phyloP scores from a whole-genome alignment of 1,139 yeast species.

The Hansenula anomala region DNA sequence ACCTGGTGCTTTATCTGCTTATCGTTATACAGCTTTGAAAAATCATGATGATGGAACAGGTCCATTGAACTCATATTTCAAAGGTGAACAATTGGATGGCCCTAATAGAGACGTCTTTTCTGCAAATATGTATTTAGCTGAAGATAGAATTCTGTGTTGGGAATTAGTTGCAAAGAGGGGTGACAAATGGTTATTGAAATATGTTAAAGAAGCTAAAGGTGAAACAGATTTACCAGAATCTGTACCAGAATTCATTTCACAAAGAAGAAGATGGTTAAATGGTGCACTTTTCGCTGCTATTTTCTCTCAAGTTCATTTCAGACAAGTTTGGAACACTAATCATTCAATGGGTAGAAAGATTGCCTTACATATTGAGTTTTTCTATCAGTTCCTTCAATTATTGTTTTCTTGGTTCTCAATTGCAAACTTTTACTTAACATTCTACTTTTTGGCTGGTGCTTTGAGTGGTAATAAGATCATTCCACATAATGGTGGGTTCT shows the following conservation, averaged over 20 bases:
- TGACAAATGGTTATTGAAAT: conserved; percentile 89
- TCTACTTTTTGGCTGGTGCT: conserved; percentile 90
- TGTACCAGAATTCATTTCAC: conserved; percentile 86
- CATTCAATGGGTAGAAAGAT: conserved; percentile 75
- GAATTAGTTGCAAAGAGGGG: conserved; percentile 85
- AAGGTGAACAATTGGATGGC: conserved; percentile 73
- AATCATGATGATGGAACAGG: conserved; percentile 91
- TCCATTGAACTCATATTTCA: conserved; percentile 81
- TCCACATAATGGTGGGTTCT: conserved; percentile 68
- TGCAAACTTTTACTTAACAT: conserved; percentile 85
- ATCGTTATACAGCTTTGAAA: conserved; percentile 80
- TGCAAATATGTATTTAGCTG: conserved; percentile 96
- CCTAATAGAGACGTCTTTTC: conserved; percentile 74
- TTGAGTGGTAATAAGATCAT: conserved; percentile 48
- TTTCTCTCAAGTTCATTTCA: conserved; percentile 75
- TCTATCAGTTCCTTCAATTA: conserved; percentile 73
- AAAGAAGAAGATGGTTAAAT: conserved; percentile 96
- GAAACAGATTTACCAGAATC: conserved; percentile 97
- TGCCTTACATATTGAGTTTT: conserved; percentile 76
- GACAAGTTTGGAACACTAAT: conserved; percentile 80
- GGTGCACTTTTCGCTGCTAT: conserved; percentile 97
- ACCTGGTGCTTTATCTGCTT: conserved; percentile 96
- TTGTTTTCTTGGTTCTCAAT: conserved; percentile 86
- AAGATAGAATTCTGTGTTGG: conserved; percentile 96
- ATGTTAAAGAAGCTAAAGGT: conserved; percentile 90